Evolutionary conservation across 1,139 yeast genomes (phyloP).

Genomic region (Magnusiomyces fungicola): DNA sequence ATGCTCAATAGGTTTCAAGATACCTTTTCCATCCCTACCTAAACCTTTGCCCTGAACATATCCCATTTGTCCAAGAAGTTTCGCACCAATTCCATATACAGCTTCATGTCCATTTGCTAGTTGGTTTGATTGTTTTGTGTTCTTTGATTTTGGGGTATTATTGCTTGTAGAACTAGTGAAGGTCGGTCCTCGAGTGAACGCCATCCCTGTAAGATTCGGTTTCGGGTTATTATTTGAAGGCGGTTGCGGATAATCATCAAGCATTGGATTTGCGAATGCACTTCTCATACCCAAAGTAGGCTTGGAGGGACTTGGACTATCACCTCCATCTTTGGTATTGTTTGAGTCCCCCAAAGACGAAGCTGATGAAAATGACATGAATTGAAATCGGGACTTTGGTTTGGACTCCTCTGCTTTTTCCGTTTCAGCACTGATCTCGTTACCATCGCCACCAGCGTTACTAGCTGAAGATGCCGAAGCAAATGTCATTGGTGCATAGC

Average conservation of each 20-base stretch:
- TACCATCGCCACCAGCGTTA: not conserved
- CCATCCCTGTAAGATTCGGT: too few species aligned
- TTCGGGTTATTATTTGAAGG: too few species aligned
- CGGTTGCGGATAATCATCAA: too few species aligned
- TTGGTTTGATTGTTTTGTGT: not conserved
- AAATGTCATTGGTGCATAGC: conserved; percentile 2
- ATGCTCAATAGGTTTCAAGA: conserved; percentile 69
- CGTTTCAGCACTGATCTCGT: not conserved
- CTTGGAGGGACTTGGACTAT: not conserved
- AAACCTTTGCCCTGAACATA: conserved; percentile 76
- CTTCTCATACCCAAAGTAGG: conserved; percentile 3
- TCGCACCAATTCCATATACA: conserved; percentile 82
- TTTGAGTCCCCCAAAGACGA: not conserved
- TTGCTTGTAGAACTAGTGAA: not conserved
- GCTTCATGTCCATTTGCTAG: conserved; percentile 10
- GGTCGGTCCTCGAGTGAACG: not conserved
- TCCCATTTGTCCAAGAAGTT: conserved; percentile 77
- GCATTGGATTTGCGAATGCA: not conserved
- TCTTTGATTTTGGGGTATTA: not conserved
- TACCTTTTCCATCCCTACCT: conserved; percentile 66
- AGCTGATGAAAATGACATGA: conserved; percentile 4
- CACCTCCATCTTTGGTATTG: not conserved
- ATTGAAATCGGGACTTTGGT: conserved; percentile 1
- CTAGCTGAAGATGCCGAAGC: not conserved
- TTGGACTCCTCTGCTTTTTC: not conserved